A percentile compares a stretch with the other conserved stretches of the same genome.
Evolutionary conservation across 306 rosid genomes (phyloP).

Genomic region (Trichosanthes truncata): DNA sequence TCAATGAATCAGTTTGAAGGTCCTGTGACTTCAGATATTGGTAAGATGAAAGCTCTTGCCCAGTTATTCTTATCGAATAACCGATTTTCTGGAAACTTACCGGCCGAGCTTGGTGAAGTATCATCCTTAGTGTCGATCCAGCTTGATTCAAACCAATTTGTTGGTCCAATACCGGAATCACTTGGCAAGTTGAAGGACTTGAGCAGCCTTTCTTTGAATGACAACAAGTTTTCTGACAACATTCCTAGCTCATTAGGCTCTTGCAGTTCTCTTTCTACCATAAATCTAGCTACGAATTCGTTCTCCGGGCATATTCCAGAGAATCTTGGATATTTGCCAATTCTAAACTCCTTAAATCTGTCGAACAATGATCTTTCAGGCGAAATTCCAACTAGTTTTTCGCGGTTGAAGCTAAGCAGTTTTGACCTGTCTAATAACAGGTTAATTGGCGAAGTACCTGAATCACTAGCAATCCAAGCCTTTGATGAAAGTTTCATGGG

Average conservation of each 20-base stretch:
- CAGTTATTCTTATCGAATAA: slow-evolving; percentile 42
- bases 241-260: slow-evolving; percentile 67
- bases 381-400: slow-evolving; percentile 49
- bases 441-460: slow-evolving; percentile 57
- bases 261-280: slow-evolving; percentile 41
- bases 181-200: slow-evolving; percentile 59
- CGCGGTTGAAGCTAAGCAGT: slow-evolving; percentile 52
- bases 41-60: slow-evolving; percentile 53
- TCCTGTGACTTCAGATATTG: slow-evolving; percentile 44
- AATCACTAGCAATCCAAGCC: slow-evolving; percentile 42
- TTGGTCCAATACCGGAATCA: slow-evolving; percentile 48
- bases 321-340: slow-evolving; percentile 49
- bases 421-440: slow-evolving; percentile 64
- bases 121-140: slow-evolving; percentile 40
- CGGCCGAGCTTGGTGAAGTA: slow-evolving; percentile 41
- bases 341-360: slow-evolving; percentile 63
- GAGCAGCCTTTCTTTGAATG: slow-evolving; percentile 31
- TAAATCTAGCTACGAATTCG: slow-evolving; percentile 49
- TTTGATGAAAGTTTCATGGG: slow-evolving; percentile 49
- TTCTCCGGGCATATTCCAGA: slow-evolving; percentile 51
- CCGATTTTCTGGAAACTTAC: slow-evolving; percentile 60
- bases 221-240: slow-evolving; percentile 49
- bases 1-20: slow-evolving; percentile 68
- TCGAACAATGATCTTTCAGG: slow-evolving; percentile 63
- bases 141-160: slow-evolving; percentile 43